These are phyloP conservation scores for Trifolium pratense DNA, from an alignment of 306 rosid species.

Conservation along the genomic window DNA sequence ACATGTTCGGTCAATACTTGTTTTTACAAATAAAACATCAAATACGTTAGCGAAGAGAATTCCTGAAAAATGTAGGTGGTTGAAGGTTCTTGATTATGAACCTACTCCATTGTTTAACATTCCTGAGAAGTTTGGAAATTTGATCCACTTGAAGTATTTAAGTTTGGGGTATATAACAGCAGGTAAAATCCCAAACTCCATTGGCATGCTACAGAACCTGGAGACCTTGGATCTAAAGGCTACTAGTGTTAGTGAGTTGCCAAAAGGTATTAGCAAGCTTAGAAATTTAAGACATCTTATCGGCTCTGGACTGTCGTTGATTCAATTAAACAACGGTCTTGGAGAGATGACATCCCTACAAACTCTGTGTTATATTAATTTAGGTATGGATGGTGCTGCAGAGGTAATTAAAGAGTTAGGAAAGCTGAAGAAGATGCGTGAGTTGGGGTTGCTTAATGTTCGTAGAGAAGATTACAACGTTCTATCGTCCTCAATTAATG, in stretches of 20 bases:
- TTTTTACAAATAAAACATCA: not conserved
- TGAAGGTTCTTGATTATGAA: not conserved
- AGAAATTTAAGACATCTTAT: not conserved
- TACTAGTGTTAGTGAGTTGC: not conserved
- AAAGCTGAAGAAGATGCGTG: not conserved
- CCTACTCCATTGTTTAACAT: no score
- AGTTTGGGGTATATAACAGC: not conserved
- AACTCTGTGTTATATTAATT: not conserved
- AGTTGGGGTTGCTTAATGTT: not conserved
- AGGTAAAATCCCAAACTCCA: not conserved
- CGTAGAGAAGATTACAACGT: not conserved
- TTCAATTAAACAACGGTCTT: not conserved
- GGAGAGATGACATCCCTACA: not conserved
- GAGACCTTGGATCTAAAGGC: not conserved
- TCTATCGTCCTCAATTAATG: not conserved
- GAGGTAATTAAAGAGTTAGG: not conserved
- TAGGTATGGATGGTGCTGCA: not conserved
- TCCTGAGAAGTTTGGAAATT: not conserved
- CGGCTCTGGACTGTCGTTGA: not conserved
- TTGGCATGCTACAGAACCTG: not conserved
- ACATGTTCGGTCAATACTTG: not conserved
- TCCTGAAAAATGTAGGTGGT: not conserved
- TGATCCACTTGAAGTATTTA: conserved; percentile 1
- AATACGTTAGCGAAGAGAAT: not conserved
- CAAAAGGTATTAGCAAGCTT: not conserved